phyloP scores from a whole-genome alignment of 2,329 filamentous ascomycete genomes.

The Xylariomycetidae sp. region DNA sequence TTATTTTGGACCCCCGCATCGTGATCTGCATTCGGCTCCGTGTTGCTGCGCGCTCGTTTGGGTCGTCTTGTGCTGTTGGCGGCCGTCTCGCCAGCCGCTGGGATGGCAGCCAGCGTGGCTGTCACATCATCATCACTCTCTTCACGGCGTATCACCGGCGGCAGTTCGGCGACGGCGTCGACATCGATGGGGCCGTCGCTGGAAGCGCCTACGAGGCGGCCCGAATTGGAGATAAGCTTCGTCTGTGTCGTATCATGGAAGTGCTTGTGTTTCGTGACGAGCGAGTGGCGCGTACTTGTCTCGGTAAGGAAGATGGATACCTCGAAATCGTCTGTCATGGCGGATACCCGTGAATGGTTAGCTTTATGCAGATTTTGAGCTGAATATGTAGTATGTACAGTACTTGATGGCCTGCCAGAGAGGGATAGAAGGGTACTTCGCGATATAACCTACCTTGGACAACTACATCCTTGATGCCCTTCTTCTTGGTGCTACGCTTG shows the following conservation, averaged over 20 bases:
- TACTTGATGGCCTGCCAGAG: constrained; percentile 10
- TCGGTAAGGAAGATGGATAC: constrained; percentile 91
- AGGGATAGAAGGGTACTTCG: constrained; percentile 10
- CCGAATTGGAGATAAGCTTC: constrained; percentile 55
- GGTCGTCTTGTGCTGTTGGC: constrained; percentile 20
- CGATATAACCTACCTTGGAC: constrained; percentile 55
- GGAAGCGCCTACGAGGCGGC: constrained; percentile 51
- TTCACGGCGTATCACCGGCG: constrained; percentile 40
- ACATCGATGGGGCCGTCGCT: constrained; percentile 49
- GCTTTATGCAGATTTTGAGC: constrained; percentile 10
- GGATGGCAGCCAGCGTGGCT: constrained; percentile 49
- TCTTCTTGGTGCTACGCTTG: constrained; percentile 65
- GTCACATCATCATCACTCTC: constrained; percentile 54
- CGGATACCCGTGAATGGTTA: too few species aligned
- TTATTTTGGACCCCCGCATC: constrained; percentile 23
- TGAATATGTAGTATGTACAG: too few species aligned
- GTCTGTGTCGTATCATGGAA: constrained; percentile 55
- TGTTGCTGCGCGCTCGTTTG: constrained; percentile 27
- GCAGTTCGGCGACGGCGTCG: constrained; percentile 32
- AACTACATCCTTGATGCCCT: constrained; percentile 82
- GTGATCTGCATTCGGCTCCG: constrained; percentile 15
- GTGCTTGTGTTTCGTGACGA: constrained; percentile 79
- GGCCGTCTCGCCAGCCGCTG: constrained; percentile 29
- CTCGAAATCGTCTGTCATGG: constrained; percentile 78
- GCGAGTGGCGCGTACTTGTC: constrained; percentile 73